Percentiles rank a stretch among this genome's conserved stretches.
These are phyloP conservation scores for Colletotrichum orbiculare DNA, from an alignment of 2,329 filamentous ascomycete genomes.

Conservation along the genomic window DNA sequence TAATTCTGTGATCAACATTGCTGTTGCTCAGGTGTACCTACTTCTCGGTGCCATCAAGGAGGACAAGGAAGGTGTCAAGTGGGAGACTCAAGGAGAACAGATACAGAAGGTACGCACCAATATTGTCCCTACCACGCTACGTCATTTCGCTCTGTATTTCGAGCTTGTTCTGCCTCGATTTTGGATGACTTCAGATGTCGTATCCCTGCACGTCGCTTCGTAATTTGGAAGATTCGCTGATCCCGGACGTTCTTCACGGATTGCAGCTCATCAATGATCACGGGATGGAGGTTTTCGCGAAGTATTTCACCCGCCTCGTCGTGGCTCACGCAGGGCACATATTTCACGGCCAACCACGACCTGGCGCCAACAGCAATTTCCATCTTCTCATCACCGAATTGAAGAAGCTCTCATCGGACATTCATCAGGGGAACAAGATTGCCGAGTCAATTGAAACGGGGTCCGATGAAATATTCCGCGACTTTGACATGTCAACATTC, in stretches of 20 bases:
- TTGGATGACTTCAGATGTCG: constrained; percentile 13
- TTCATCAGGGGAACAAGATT: constrained; percentile 87
- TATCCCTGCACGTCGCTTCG: constrained; percentile 11
- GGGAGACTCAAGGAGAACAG: constrained; percentile 90
- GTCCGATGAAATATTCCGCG: constrained; percentile 92
- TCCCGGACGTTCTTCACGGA: not conserved
- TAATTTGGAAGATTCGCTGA: constrained; percentile 30
- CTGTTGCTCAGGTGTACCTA: constrained; percentile 94
- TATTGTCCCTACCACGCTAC: not conserved
- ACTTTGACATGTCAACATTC: constrained; percentile 96
- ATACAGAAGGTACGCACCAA: constrained; percentile 81
- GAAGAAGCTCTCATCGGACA: constrained; percentile 83
- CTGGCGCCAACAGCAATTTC: constrained; percentile 83
- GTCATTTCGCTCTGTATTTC: no score
- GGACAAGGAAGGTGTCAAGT: constrained; percentile 90
- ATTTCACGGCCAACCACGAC: constrained; percentile 82
- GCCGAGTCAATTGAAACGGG: constrained; percentile 92
- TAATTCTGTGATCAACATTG: constrained; percentile 86
- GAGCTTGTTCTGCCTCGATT: no score
- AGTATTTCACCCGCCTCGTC: constrained; percentile 93
- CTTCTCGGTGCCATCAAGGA: constrained; percentile 95
- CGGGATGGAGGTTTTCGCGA: constrained; percentile 99
- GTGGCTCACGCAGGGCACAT: constrained; percentile 92
- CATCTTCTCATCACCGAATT: constrained; percentile 85
- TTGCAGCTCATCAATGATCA: constrained; percentile 92